Conservation (phyloP, 345 rosid species). For the Acer saccharum region DNA sequence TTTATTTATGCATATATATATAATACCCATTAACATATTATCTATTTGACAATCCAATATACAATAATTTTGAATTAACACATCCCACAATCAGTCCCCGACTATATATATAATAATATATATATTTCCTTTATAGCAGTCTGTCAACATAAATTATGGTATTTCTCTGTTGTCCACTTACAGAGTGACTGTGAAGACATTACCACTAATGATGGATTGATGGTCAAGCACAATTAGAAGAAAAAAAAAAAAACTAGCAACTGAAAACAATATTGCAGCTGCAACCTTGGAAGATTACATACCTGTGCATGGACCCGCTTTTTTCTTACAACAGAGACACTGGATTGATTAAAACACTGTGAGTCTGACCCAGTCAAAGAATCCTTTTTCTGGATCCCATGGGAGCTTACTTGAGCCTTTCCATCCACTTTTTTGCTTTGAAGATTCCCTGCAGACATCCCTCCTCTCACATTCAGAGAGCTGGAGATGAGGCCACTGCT, state of each 20-base stretch:
- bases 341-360: constrained; percentile 69
- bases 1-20: neutral
- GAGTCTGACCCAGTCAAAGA: constrained; percentile 64
- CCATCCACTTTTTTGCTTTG: constrained; percentile 67
- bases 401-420: constrained; percentile 66
- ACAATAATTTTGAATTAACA: neutral
- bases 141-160: constrained; percentile 1
- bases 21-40: neutral
- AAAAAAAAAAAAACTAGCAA: neutral
- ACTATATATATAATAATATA: neutral
- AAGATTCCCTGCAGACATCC: constrained; percentile 51
- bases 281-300: constrained; percentile 26
- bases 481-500: constrained; percentile 51
- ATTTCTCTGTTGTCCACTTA: neutral
- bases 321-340: constrained; percentile 73
- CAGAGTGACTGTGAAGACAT: constrained; percentile 1
- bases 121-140: neutral
- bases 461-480: constrained; percentile 62
- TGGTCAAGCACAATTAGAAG: neutral
- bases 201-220: neutral
- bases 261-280: neutral
- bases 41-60: neutral
- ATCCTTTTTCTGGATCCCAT: constrained; percentile 75
- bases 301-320: constrained; percentile 95
- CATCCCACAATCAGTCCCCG: neutral